phyloP scores from a whole-genome alignment of 164 flowering plant species.

The Houttuynia cordata region DNA sequence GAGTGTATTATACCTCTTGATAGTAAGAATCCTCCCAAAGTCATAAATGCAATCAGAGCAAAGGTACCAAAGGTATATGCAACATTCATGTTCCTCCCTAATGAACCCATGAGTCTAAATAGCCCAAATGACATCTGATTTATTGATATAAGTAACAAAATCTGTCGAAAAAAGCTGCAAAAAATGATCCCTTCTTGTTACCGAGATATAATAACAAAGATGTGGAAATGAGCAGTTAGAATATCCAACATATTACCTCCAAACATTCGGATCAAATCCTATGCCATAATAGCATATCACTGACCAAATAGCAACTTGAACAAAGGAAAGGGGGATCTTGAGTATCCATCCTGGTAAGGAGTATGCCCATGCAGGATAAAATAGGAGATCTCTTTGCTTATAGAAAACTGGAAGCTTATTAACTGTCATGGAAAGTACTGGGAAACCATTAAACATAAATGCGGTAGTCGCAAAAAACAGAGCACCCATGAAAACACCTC shows the following conservation, averaged over 20 bases:
- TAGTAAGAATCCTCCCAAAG: constrained; percentile 4
- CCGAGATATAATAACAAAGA: too few species aligned
- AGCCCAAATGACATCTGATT: constrained; percentile 3
- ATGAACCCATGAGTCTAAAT: constrained; percentile 2
- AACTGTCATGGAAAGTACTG: constrained; percentile 61
- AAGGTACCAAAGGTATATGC: constrained; percentile 5
- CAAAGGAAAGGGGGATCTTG: constrained; percentile 44
- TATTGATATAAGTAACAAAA: not conserved
- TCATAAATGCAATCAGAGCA: not conserved
- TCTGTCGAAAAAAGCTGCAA: constrained; percentile 6
- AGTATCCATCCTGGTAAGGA: constrained; percentile 57
- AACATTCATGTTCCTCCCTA: constrained; percentile 3
- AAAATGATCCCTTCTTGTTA: not conserved
- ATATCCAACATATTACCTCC: constrained; percentile 33
- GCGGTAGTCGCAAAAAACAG: constrained; percentile 37
- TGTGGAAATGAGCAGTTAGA: not conserved
- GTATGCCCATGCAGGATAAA: constrained; percentile 72
- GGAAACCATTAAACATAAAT: constrained; percentile 68
- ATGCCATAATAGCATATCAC: constrained; percentile 51
- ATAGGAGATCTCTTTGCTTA: constrained; percentile 73
- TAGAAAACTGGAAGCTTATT: constrained; percentile 74
- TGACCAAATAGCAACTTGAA: constrained; percentile 55
- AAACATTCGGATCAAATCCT: constrained; percentile 76
- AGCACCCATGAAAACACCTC: constrained; percentile 52
- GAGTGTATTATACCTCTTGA: constrained; percentile 1